These are phyloP conservation scores for Malus sylvestris DNA, from an alignment of 306 rosid genomes.

Conservation along the genomic window DNA sequence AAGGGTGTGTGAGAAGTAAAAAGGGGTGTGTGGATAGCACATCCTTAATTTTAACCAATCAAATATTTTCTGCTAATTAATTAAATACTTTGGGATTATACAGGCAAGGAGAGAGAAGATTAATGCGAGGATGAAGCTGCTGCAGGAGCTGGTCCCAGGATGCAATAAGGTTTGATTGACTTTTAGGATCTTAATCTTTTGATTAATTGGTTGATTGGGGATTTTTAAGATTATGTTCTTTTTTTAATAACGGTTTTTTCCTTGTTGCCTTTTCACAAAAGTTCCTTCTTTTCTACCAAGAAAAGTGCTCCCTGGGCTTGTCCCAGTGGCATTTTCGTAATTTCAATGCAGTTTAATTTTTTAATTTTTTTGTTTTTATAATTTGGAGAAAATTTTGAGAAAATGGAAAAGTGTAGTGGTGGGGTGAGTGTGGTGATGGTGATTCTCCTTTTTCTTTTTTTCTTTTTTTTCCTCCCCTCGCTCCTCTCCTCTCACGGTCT, in stretches of 20 bases:
- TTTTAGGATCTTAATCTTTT: conserved; percentile 22
- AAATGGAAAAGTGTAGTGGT: not conserved
- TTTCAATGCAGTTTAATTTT: not conserved
- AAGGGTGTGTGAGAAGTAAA: no score
- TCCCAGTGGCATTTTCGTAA: conserved; percentile 31
- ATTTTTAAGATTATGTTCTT: conserved; percentile 20
- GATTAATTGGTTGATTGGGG: conserved; percentile 26
- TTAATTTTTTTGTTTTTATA: conserved; percentile 4
- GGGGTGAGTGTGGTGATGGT: not conserved
- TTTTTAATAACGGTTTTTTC: conserved; percentile 43
- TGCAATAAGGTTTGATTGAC: conserved; percentile 74
- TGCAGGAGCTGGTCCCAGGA: conserved; percentile 99
- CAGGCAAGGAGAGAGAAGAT: conserved; percentile 99
- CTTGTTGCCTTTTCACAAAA: conserved; percentile 34
- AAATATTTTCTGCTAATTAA: not conserved
- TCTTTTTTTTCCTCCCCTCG: no score
- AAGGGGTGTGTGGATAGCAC: no score
- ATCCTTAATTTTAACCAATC: not conserved
- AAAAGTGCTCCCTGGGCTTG: conserved; percentile 34
- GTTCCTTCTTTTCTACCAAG: conserved; percentile 48
- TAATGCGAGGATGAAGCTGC: conserved; percentile 90
- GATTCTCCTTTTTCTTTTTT: no score
- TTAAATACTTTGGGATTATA: not conserved
- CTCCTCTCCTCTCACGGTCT: no score
- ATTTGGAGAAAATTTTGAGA: not conserved